Conservation (phyloP, 768 basidiomycete species). For the Panaeolus cyanescens region DNA sequence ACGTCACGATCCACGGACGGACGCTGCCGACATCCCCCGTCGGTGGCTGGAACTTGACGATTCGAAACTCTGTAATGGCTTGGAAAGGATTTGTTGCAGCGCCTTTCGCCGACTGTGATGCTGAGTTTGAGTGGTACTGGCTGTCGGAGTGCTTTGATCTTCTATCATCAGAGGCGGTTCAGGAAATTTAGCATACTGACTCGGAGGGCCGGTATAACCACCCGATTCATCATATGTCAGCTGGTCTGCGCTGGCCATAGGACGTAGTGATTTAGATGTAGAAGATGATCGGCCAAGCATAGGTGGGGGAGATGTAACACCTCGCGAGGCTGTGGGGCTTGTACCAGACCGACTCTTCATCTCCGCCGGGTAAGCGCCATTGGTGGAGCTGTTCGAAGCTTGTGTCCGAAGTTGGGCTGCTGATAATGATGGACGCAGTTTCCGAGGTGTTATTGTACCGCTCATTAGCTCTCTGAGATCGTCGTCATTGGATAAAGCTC, state of each 20-base stretch:
- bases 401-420: slow-evolving; percentile 72
- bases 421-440: slow-evolving; percentile 73
- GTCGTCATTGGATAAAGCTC: slow-evolving; percentile 56
- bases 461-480: slow-evolving; percentile 49
- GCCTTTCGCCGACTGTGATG: slow-evolving; percentile 57
- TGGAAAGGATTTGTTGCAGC: slow-evolving; percentile 64
- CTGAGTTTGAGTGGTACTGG: slow-evolving; percentile 14
- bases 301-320: slow-evolving; percentile 43
- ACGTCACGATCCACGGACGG: slow-evolving; percentile 45
- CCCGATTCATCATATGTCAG: slow-evolving; percentile 41
- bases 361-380: slow-evolving; percentile 38
- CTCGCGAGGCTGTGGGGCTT: slow-evolving; percentile 52
- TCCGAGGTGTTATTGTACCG: slow-evolving; percentile 60
- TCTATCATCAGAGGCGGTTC: slow-evolving; percentile 58
- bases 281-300: slow-evolving; percentile 56
- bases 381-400: slow-evolving; percentile 33
- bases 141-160: slow-evolving; percentile 52
- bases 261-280: slow-evolving; percentile 52
- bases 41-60: slow-evolving; percentile 42
- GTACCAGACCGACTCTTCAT: slow-evolving; percentile 69
- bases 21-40: slow-evolving; percentile 54
- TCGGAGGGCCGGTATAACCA: slow-evolving; percentile 65
- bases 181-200: slow-evolving; percentile 71
- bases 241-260: slow-evolving; percentile 36
- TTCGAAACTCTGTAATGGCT: slow-evolving; percentile 45